Base-by-base conservation (phyloP, 441 rosid species). In the Euphorbia schlechtendalii region DNA sequence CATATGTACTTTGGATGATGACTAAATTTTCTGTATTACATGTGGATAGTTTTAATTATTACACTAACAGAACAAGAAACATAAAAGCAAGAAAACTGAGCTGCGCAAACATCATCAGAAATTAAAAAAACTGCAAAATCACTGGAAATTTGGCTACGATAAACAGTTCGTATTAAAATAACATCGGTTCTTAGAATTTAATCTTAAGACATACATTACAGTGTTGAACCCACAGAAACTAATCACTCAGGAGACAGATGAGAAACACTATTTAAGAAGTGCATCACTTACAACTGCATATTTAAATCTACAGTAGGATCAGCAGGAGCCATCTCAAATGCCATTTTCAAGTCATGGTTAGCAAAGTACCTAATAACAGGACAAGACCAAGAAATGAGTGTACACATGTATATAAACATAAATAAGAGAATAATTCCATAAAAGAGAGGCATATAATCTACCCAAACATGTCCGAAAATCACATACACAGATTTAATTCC, bases 251-350 rank as follows among this genome's bases (percentile, higher is more conserved):
- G 45, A 64, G 27, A 22, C 11, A 18, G 53, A 60, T 24, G 41
- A 65, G 62, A 56, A 46, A 40, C 18, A 72, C 34, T 62, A 66
- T 73, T 38, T 28, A 63, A 62, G 67, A 61, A 69, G 49, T 59
- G 53, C 8, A 49, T 25, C 60, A 82, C 98, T 83, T 83, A 94
- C 99, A 94, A 76, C 73, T 94, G 99, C 86, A 80, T 94, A 79
- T 91, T 89, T 66, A 94, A 82, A 74, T 94, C 98, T 61, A 94
- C 83, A 22, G 99, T 87, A 63, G 99, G 96, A 80, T 94, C 99
- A 62, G 98, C 92, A 73, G 96, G 96, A 78, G 99, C 96, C 72
- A 71, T 84, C 73, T 83, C 84, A 75, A 86, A 91, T 66, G 98
- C 96, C 68, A 34, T 61, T 79, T 86, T 87, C 63, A 94, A 81